Evolutionary conservation across 495 filamentous ascomycete species (phyloP).

Genomic region (Xylaria bambusicola): DNA sequence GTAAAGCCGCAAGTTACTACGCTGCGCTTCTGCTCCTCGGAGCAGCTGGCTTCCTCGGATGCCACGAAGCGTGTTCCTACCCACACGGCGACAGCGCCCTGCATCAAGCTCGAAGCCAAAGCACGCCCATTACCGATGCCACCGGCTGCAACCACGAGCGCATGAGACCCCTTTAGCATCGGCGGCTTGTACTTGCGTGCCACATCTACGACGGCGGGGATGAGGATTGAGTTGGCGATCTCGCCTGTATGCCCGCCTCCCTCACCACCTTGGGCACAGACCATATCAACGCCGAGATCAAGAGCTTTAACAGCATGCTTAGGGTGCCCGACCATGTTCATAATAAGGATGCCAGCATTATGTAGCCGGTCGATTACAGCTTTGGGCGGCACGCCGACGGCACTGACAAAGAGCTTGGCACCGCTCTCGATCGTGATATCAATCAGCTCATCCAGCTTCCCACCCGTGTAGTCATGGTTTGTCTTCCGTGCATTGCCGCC

Average conservation of each 20-base stretch:
- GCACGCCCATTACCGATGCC: slow-evolving; percentile 72
- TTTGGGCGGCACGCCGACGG: slow-evolving; percentile 78
- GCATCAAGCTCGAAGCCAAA: slow-evolving; percentile 70
- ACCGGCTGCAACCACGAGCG: slow-evolving; percentile 74
- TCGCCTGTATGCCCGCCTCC: slow-evolving; percentile 80
- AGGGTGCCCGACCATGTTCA: slow-evolving; percentile 97
- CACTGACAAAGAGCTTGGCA: slow-evolving; percentile 78
- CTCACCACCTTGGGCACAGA: slow-evolving; percentile 81
- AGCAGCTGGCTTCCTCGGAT: slow-evolving; percentile 72
- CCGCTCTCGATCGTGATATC: slow-evolving; percentile 76
- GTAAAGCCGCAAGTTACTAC: slow-evolving; percentile 75
- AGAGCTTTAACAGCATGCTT: slow-evolving; percentile 84
- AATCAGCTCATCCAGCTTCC: slow-evolving; percentile 78
- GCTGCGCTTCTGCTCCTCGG: slow-evolving; percentile 73
- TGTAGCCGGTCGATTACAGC: slow-evolving; percentile 71
- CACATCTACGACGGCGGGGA: slow-evolving; percentile 77
- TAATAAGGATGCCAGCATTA: slow-evolving; percentile 71
- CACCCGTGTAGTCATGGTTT: slow-evolving; percentile 90
- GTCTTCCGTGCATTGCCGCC: slow-evolving; percentile 78
- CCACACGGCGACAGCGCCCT: slow-evolving; percentile 76
- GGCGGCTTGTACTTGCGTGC: slow-evolving; percentile 61
- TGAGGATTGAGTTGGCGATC: slow-evolving; percentile 68
- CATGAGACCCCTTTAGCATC: slow-evolving; percentile 48
- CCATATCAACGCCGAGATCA: slow-evolving; percentile 76
- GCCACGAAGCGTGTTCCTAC: slow-evolving; percentile 88